phyloP scores from a whole-genome alignment of 768 basidiomycete species.

The Psilocybe cubensis region DNA sequence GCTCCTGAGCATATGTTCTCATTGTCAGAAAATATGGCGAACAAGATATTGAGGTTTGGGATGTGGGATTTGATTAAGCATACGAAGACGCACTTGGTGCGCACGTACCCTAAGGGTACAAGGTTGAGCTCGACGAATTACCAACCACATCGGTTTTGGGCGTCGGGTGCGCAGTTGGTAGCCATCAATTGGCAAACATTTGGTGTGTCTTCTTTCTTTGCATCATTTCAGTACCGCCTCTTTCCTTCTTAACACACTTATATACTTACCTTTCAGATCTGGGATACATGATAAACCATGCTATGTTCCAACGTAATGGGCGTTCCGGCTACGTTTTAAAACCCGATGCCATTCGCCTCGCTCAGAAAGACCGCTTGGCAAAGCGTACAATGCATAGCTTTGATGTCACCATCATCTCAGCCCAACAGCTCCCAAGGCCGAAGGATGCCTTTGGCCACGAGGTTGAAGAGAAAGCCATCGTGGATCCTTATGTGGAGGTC shows the following conservation, averaged over 20 bases:
- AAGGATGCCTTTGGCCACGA: conserved; percentile 67
- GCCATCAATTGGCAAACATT: conserved; percentile 98
- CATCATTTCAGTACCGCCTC: background rate
- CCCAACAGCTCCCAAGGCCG: conserved; percentile 84
- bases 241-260: background rate
- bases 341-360: conserved; percentile 70
- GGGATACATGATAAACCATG: conserved; percentile 91
- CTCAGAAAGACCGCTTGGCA: conserved; percentile 61
- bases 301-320: conserved; percentile 94
- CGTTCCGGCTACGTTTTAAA: conserved; percentile 93
- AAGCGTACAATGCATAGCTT: conserved; percentile 64
- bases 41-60: conserved; percentile 69
- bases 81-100: conserved; percentile 80
- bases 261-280: conserved; percentile 56
- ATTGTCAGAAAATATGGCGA: conserved; percentile 83
- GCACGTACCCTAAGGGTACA: conserved; percentile 88
- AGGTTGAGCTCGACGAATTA: conserved; percentile 88
- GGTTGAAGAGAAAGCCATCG: conserved; percentile 54
- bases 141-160: conserved; percentile 91
- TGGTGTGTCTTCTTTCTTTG: conserved; percentile 51
- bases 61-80: conserved; percentile 88
- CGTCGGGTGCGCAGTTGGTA: conserved; percentile 86
- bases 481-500: conserved; percentile 84
- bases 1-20: conserved; percentile 90
- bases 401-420: conserved; percentile 55